Percentiles rank a stretch among this genome's conserved stretches.
phyloP scores from a whole-genome alignment of 257 asterid genomes.

The Orobanche coerulescens region DNA sequence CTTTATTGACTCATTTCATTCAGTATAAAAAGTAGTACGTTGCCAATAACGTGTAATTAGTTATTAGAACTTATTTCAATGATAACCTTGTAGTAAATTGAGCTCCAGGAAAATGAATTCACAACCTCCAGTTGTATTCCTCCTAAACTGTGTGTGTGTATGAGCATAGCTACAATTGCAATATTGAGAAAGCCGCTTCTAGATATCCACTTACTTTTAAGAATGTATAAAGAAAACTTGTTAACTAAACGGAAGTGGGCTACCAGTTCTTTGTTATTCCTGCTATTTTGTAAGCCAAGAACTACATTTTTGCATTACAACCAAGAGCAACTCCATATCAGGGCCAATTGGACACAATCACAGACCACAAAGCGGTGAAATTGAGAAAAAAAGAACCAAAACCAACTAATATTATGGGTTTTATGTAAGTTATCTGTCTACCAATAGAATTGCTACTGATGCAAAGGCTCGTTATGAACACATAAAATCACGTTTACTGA shows the following conservation, averaged over 20 bases:
- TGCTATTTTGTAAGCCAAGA: not conserved
- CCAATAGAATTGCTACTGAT: too few relatives aligned
- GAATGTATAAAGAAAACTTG: not conserved
- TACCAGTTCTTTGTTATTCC: not conserved
- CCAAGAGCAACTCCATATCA: not conserved
- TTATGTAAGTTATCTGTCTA: too few relatives aligned
- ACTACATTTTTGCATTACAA: not conserved
- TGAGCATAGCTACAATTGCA: not conserved
- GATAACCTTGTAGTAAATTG: not conserved
- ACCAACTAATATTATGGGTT: too few relatives aligned
- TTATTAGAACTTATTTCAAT: not conserved
- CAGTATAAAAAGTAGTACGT: too few relatives aligned
- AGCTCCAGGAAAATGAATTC: not conserved
- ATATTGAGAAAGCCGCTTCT: not conserved
- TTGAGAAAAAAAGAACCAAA: too few relatives aligned
- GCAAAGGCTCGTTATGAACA: too few relatives aligned
- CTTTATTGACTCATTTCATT: conserved; percentile 6
- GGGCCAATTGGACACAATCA: not conserved
- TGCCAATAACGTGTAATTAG: too few relatives aligned
- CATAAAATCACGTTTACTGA: too few relatives aligned
- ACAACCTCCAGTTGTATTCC: conserved; percentile 5
- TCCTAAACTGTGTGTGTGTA: not conserved
- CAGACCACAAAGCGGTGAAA: not conserved
- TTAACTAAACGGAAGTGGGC: not conserved
- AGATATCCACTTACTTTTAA: not conserved